phyloP scores from a whole-genome alignment of 2,329 filamentous ascomycete genomes.

The Stemphylium beticola region DNA sequence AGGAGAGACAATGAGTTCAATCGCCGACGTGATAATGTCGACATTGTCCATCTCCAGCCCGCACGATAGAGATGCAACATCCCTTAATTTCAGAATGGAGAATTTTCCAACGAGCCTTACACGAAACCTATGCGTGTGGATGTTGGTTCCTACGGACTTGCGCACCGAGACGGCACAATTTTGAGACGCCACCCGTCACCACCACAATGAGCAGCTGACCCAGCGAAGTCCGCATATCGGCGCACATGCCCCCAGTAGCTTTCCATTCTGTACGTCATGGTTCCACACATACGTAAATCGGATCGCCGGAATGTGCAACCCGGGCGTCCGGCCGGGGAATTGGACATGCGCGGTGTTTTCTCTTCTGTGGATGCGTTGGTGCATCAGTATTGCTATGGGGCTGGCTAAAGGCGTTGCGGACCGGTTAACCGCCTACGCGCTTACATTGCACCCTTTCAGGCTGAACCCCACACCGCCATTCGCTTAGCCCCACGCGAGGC shows the following conservation, averaged over 20 bases:
- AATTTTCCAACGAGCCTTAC: constrained; percentile 1
- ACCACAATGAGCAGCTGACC: constrained; percentile 6
- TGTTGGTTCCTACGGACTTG: constrained; percentile 2
- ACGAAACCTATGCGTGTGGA: not conserved
- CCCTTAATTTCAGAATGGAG: not conserved
- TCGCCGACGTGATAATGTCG: too few species aligned
- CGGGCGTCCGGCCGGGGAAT: not conserved
- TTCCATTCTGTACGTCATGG: not conserved
- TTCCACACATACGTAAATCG: not conserved
- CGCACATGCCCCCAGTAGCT: not conserved
- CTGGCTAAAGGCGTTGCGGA: constrained; percentile 42
- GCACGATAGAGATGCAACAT: constrained; percentile 9
- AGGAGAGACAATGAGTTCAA: too few species aligned
- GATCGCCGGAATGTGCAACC: constrained; percentile 7
- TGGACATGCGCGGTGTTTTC: constrained; percentile 3
- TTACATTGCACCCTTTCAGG: constrained; percentile 31
- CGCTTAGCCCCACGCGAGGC: constrained; percentile 42
- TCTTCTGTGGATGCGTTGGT: constrained; percentile 2
- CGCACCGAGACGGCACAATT: constrained; percentile 3
- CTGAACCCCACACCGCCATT: constrained; percentile 40
- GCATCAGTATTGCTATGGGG: not conserved
- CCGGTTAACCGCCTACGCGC: constrained; percentile 41
- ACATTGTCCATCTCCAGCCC: not conserved
- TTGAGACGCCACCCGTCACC: constrained; percentile 1
- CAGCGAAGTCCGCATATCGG: not conserved